Base-by-base conservation (phyloP, 1,284 basidiomycete genomes). In the Bondarzewia mesenterica region DNA sequence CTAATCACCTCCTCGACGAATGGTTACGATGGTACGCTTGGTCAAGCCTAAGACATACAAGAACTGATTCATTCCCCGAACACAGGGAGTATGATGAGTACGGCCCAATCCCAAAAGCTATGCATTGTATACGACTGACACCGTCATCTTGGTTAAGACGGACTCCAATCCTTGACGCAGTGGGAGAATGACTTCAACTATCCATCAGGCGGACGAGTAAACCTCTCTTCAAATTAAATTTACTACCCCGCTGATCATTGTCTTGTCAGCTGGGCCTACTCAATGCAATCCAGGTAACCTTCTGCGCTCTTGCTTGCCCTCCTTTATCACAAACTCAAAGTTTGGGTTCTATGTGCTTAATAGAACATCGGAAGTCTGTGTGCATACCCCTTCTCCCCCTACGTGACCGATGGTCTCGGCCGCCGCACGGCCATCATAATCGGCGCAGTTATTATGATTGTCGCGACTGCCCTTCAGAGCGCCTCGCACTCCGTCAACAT, bases 1-100 rank as follows among this genome's bases (percentile, higher is more conserved):
- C 74, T 85, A 42, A 84, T 85, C 57, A 84, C 82, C 6, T 84
- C 82, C 3, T 80, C 80, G 14, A 85, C 81, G 49, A 84, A 82
- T 57, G 83, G 83, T 42, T 87, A 82, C 55, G 84, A 86, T 61
- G 81, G 62, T 52, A 29, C 10, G 52, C 37, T 36, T 4, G 7
- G 18, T 16, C n/a, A n/a, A n/a, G n/a, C n/a, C n/a, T n/a, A n/a
- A n/a, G n/a, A n/a, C n/a, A n/a, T n/a, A n/a, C n/a, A n/a, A n/a
- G n/a, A n/a, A n/a, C n/a, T n/a, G n/a, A n/a, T n/a, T n/a, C n/a
- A n/a, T n/a, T n/a, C n/a, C n/a, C n/a, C n/a, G n/a, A n/a, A n/a
- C n/a, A 18, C 39, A 60, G 58, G 80, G 50, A 80, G 75, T 60
- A 82, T 85, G 82, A 83, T 85, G 83, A 85, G 62, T 64, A 49